These are phyloP conservation scores for Petunia axillaris DNA, from an alignment of 257 asterid genomes.

Conservation along the genomic window DNA sequence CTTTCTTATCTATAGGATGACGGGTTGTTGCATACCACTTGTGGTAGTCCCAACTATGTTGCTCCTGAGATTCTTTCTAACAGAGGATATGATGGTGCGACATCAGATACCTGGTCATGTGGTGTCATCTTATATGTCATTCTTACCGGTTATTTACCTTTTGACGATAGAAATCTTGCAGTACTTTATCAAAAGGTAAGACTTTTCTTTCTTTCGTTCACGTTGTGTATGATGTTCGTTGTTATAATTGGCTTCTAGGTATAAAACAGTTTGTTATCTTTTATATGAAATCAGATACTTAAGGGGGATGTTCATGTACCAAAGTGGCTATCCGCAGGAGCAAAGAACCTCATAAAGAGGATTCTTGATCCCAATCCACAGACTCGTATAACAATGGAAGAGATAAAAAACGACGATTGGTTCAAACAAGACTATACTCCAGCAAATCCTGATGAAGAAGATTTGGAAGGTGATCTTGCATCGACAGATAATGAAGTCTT, in stretches of 20 bases:
- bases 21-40: conserved; percentile 92
- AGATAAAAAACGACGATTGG: conserved; percentile 80
- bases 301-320: conserved; percentile 91
- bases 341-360: conserved; percentile 74
- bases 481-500: conserved; percentile 54
- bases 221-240: no score
- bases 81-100: conserved; percentile 92
- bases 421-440: conserved; percentile 80
- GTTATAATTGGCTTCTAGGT: no score
- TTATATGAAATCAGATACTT: conserved; percentile 55
- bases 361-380: conserved; percentile 89
- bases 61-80: conserved; percentile 95
- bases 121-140: conserved; percentile 92
- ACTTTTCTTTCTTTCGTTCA: not conserved
- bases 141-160: conserved; percentile 94
- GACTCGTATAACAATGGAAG: conserved; percentile 67
- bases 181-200: conserved; percentile 96
- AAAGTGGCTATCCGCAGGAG: conserved; percentile 89
- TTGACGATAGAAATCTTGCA: conserved; percentile 92
- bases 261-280: no score
- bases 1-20: conserved; percentile 60
- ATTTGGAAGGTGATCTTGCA: conserved; percentile 49
- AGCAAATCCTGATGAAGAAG: conserved; percentile 55
- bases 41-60: conserved; percentile 99
- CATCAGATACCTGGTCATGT: conserved; percentile 95